A percentile compares a stretch with the other conserved stretches of the same genome.
phyloP scores from a whole-genome alignment of 2,329 filamentous ascomycete species.

The Coleophoma eucalyptorum region DNA sequence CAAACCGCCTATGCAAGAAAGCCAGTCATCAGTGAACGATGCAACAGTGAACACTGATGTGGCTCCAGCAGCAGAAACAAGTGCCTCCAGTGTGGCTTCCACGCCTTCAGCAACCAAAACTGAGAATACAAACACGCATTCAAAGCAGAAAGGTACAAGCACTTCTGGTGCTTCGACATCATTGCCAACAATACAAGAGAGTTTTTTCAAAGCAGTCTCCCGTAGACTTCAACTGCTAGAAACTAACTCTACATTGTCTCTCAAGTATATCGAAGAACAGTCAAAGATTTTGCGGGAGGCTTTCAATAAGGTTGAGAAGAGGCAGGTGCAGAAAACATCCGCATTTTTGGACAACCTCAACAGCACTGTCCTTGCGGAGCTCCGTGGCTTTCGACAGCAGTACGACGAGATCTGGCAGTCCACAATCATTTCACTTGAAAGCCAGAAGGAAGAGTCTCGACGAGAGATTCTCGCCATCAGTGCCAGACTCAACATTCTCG shows the following conservation, averaged over 20 bases:
- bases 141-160: conserved; percentile 27
- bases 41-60: background rate
- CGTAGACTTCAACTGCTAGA: conserved; percentile 91
- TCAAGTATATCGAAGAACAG: conserved; percentile 96
- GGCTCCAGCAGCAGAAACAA: conserved; percentile 4
- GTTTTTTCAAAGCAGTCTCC: conserved; percentile 94
- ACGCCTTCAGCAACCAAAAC: conserved; percentile 7
- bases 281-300: conserved; percentile 86
- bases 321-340: conserved; percentile 79
- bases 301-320: conserved; percentile 80
- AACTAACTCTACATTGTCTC: conserved; percentile 84
- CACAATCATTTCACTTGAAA: conserved; percentile 86
- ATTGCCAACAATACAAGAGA: conserved; percentile 87
- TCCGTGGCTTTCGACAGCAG: conserved; percentile 73
- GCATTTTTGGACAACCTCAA: conserved; percentile 84
- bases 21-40: background rate
- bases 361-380: conserved; percentile 76
- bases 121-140: conserved; percentile 12
- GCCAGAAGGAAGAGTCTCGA: conserved; percentile 79
- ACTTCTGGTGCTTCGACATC: conserved; percentile 43
- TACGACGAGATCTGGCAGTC: conserved; percentile 98
- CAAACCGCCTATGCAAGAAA: background rate
- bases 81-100: background rate
- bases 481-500: conserved; percentile 76
- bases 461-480: conserved; percentile 80